Evolutionary conservation across 805 yeast species (phyloP).

Genomic region (Metschnikowia reukaufii): DNA sequence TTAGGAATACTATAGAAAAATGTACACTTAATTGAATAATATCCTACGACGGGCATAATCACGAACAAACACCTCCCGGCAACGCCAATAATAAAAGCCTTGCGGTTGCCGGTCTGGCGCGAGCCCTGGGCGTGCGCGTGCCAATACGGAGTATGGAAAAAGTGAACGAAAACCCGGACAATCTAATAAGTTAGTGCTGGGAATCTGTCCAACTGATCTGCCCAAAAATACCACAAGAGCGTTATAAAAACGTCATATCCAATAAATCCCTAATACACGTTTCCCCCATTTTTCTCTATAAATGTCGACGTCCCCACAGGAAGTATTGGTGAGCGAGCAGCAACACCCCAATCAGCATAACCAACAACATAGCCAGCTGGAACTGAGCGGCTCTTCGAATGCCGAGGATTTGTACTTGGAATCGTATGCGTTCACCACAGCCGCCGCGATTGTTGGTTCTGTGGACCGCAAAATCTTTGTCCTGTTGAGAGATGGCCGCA

Average conservation of each 20-base stretch:
- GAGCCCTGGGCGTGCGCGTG: conserved; percentile 7
- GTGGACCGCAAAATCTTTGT: conserved; percentile 83
- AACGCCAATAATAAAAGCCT: conserved; percentile 7
- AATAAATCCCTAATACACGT: too few species aligned
- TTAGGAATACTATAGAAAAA: too few species aligned
- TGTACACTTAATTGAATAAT: too few species aligned
- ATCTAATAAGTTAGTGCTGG: not conserved
- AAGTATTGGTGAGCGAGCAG: not conserved
- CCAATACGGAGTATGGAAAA: conserved; percentile 6
- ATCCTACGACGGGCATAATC: too few species aligned
- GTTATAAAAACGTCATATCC: too few species aligned
- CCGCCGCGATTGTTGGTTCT: conserved; percentile 87
- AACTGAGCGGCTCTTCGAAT: conserved; percentile 28
- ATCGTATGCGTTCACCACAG: conserved; percentile 80
- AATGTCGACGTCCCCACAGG: conserved; percentile 4
- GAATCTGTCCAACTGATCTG: not conserved
- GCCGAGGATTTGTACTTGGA: conserved; percentile 65
- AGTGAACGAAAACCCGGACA: conserved; percentile 8
- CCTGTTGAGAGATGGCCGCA: conserved; percentile 84
- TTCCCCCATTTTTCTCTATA: too few species aligned
- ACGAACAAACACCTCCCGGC: too few species aligned
- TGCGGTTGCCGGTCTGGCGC: conserved; percentile 3
- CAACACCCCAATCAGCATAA: conserved; percentile 1
- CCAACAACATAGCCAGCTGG: conserved; percentile 1
- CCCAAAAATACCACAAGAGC: too few species aligned